phyloP scores from a whole-genome alignment of 495 filamentous ascomycete genomes.

The Trichoderma parareesei region DNA sequence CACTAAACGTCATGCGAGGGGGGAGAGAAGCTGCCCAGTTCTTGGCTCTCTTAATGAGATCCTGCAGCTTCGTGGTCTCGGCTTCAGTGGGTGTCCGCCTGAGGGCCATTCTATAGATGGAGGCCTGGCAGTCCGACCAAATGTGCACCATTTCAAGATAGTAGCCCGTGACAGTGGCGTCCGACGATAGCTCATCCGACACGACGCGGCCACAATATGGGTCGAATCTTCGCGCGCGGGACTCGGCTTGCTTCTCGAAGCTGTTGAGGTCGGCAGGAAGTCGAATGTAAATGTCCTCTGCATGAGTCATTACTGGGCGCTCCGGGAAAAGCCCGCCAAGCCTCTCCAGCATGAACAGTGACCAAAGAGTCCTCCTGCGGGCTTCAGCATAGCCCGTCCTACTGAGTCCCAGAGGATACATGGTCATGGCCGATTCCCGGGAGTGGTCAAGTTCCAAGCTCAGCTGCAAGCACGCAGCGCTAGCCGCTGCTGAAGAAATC shows the following conservation, averaged over 20 bases:
- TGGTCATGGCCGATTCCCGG: constrained; percentile 33
- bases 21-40: constrained; percentile 40
- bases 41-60: constrained; percentile 42
- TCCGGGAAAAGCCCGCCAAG: constrained; percentile 49
- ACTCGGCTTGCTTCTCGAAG: constrained; percentile 49
- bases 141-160: constrained; percentile 52
- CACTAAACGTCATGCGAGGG: constrained; percentile 36
- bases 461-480: constrained; percentile 47
- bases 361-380: constrained; percentile 60
- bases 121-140: constrained; percentile 55
- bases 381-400: constrained; percentile 54
- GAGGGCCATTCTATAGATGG: constrained; percentile 47
- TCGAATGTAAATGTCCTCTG: constrained; percentile 53
- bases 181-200: constrained; percentile 23
- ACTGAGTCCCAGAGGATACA: constrained; percentile 49
- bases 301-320: constrained; percentile 34
- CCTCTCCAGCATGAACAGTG: constrained; percentile 54
- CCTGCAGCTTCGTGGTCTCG: constrained; percentile 44
- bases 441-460: constrained; percentile 52
- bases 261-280: constrained; percentile 50
- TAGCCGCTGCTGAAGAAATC: constrained; percentile 49
- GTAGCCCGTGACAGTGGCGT: constrained; percentile 45
- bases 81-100: constrained; percentile 28
- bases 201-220: constrained; percentile 24
- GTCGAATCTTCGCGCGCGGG: constrained; percentile 50